These are phyloP conservation scores for Lunasporangiospora selenospora DNA, from an alignment of 192 early-diverging fungal genomes.

Conservation along the genomic window DNA sequence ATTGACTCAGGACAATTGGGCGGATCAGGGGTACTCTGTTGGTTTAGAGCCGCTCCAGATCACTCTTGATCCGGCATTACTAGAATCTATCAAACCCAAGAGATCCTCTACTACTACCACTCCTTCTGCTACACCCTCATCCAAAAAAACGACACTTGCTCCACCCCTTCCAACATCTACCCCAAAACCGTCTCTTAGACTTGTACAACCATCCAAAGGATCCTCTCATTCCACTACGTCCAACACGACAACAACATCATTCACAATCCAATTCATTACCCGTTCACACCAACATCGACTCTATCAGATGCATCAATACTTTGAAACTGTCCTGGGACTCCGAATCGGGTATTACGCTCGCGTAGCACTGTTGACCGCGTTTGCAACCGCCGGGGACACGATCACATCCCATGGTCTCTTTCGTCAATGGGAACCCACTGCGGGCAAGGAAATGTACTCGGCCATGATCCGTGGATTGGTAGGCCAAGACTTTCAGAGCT, in stretches of 20 bases:
- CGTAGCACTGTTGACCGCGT: conserved; percentile 27
- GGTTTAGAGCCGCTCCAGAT: too few species aligned
- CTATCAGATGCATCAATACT: conserved; percentile 38
- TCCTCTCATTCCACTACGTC: not conserved
- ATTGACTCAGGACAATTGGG: too few species aligned
- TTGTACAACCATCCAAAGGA: not conserved
- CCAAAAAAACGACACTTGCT: not conserved
- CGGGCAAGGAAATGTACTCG: conserved; percentile 47
- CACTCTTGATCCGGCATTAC: too few species aligned
- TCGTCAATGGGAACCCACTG: conserved; percentile 1
- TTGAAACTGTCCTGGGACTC: conserved; percentile 24
- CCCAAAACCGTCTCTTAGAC: not conserved
- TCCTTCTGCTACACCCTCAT: not conserved
- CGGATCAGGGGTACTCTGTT: too few species aligned
- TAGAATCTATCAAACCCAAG: too few species aligned
- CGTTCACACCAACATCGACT: conserved; percentile 25
- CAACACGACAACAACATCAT: not conserved
- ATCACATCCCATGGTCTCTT: conserved; percentile 17
- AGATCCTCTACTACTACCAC: not conserved
- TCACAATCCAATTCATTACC: not conserved
- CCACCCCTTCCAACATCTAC: not conserved
- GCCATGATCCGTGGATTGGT: conserved; percentile 30
- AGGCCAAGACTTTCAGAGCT: conserved; percentile 20
- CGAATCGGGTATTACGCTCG: conserved; percentile 15
- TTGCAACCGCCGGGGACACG: conserved; percentile 28